Conservation (phyloP, 345 rosid species). For the Iberis pinnata region DNA sequence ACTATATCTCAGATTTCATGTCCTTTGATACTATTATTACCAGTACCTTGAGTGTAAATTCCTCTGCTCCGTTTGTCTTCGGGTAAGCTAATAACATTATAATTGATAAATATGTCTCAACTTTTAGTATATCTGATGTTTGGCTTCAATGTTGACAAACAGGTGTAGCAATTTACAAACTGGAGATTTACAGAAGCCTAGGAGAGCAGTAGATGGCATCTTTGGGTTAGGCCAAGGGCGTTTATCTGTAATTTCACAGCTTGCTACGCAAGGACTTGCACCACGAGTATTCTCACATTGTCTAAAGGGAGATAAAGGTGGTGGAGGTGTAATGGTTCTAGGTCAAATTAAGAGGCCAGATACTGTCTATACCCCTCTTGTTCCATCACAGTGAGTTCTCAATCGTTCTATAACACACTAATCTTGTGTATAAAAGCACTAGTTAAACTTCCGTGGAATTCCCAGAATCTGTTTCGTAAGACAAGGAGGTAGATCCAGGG, state of each 20-base stretch:
- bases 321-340: conserved; percentile 90
- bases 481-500: neutral
- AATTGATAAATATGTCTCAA: neutral
- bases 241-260: conserved; percentile 81
- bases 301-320: conserved; percentile 60
- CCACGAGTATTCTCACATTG: conserved; percentile 90
- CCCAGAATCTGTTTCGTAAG: neutral
- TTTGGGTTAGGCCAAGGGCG: conserved; percentile 87
- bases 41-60: conserved; percentile 44
- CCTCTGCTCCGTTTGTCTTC: conserved; percentile 63
- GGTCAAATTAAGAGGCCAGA: conserved; percentile 89
- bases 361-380: conserved; percentile 81
- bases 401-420: neutral
- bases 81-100: conserved; percentile 51
- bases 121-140: conserved; percentile 3
- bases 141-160: conserved; percentile 25
- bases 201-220: conserved; percentile 88
- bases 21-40: conserved; percentile 47
- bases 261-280: conserved; percentile 60
- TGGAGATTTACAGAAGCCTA: conserved; percentile 74
- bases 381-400: conserved; percentile 67
- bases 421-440: neutral
- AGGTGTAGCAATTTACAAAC: conserved; percentile 74
- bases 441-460: neutral
- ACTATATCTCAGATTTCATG: conserved; percentile 67